phyloP scores from a whole-genome alignment of 108 stramenopile species.

The Cyclostephanos tholiformis region DNA sequence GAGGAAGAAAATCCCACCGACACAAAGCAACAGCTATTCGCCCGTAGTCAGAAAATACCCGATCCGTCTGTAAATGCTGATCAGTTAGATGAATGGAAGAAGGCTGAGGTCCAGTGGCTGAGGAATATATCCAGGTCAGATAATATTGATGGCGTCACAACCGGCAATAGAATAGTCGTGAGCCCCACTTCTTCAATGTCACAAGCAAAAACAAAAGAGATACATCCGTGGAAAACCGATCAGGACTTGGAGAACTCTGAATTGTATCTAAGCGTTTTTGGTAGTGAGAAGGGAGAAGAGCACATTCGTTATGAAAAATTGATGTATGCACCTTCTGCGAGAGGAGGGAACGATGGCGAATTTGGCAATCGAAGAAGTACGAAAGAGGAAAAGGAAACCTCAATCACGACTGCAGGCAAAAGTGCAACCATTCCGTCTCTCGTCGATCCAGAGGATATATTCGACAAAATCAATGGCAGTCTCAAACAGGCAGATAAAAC shows the following conservation, averaged over 20 bases:
- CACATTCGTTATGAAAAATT: no score
- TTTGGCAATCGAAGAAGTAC: slow-evolving; percentile 22
- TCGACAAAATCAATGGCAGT: slow-evolving; percentile 32
- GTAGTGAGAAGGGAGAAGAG: neutral
- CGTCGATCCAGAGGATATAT: slow-evolving; percentile 34
- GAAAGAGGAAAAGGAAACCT: slow-evolving; percentile 14
- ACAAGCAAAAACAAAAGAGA: slow-evolving; percentile 3
- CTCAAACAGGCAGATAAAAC: slow-evolving; percentile 36
- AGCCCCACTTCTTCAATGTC: neutral
- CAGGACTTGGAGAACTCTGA: neutral
- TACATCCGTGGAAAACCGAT: slow-evolving; percentile 14
- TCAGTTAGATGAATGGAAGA: slow-evolving; percentile 25
- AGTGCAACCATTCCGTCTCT: neutral
- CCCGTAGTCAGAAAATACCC: no score
- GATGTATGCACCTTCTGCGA: no score
- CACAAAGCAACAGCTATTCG: neutral
- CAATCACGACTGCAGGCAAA: no score
- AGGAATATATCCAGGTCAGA: neutral
- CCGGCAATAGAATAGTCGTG: neutral
- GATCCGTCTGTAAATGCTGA: slow-evolving; percentile 1
- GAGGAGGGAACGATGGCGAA: neutral
- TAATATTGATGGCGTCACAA: neutral
- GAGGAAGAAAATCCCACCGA: neutral
- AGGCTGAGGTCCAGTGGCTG: slow-evolving; percentile 23
- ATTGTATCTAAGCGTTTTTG: neutral